These are phyloP conservation scores for Glomus cerebriforme DNA, from an alignment of 192 early-diverging fungal genomes.

Conservation along the genomic window DNA sequence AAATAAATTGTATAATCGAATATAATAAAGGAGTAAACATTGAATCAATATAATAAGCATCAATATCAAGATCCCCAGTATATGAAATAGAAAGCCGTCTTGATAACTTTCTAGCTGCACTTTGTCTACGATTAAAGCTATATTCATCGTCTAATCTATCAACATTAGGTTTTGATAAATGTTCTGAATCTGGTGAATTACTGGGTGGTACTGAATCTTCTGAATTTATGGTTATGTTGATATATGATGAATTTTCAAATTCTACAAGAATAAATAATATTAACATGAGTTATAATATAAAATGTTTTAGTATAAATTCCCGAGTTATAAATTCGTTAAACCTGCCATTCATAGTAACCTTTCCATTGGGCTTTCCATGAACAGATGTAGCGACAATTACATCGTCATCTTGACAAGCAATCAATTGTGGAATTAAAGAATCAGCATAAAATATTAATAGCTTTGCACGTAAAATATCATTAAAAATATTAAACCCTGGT, in stretches of 20 bases:
- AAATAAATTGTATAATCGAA: constrained; percentile 52
- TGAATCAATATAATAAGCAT: constrained; percentile 48
- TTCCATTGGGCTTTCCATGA: neutral
- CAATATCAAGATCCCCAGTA: constrained; percentile 37
- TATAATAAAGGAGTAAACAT: constrained; percentile 53
- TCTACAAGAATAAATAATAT: constrained; percentile 1
- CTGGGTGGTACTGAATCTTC: neutral
- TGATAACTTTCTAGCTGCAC: neutral
- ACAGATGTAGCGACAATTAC: neutral
- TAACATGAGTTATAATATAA: neutral
- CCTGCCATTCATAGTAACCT: neutral
- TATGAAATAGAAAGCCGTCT: constrained; percentile 24
- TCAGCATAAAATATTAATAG: constrained; percentile 47
- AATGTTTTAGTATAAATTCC: neutral
- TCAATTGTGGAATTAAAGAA: constrained; percentile 50
- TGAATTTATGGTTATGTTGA: constrained; percentile 19
- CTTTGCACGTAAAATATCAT: constrained; percentile 44
- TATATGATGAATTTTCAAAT: constrained; percentile 21
- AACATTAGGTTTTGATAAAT: neutral
- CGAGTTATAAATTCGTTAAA: neutral
- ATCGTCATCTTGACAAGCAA: constrained; percentile 29
- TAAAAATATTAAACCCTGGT: constrained; percentile 54
- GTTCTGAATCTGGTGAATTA: neutral
- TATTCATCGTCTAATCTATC: neutral
- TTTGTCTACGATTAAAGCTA: neutral